These are phyloP conservation scores for Pseudozyma tsukubaensis DNA, from an alignment of 1,284 basidiomycete species.

Conservation along the genomic window DNA sequence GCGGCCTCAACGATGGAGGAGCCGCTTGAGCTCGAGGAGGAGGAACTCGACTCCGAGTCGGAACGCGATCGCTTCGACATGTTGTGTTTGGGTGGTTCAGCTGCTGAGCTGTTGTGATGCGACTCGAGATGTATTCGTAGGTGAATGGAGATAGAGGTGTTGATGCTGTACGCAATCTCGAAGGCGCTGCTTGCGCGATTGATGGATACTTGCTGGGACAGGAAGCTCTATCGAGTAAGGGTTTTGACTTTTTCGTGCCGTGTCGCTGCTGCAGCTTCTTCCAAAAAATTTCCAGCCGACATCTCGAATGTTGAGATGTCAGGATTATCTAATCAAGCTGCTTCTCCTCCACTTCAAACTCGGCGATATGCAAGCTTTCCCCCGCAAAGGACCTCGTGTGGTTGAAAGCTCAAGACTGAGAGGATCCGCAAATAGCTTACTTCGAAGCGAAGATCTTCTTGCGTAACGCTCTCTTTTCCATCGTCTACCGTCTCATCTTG, in stretches of 20 bases:
- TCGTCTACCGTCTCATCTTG: neutral
- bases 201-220: no score
- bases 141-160: no score
- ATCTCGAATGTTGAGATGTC: constrained; percentile 1
- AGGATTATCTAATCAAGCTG: constrained; percentile 23
- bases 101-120: neutral
- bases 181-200: no score
- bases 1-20: constrained; percentile 27
- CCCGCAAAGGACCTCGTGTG: neutral
- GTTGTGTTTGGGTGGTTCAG: neutral
- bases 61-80: constrained; percentile 39
- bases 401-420: constrained; percentile 1
- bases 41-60: constrained; percentile 40
- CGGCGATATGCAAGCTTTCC: constrained; percentile 6
- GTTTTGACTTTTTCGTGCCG: constrained; percentile 1
- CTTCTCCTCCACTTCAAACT: constrained; percentile 9
- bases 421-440: constrained; percentile 1
- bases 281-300: constrained; percentile 26
- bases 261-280: constrained; percentile 2
- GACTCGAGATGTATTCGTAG: no score
- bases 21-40: constrained; percentile 42
- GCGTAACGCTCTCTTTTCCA: constrained; percentile 2
- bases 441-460: constrained; percentile 7
- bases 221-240: neutral
- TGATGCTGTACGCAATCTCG: no score